phyloP scores from a whole-genome alignment of 2,329 filamentous ascomycete species.

The Meredithiella fracta region DNA sequence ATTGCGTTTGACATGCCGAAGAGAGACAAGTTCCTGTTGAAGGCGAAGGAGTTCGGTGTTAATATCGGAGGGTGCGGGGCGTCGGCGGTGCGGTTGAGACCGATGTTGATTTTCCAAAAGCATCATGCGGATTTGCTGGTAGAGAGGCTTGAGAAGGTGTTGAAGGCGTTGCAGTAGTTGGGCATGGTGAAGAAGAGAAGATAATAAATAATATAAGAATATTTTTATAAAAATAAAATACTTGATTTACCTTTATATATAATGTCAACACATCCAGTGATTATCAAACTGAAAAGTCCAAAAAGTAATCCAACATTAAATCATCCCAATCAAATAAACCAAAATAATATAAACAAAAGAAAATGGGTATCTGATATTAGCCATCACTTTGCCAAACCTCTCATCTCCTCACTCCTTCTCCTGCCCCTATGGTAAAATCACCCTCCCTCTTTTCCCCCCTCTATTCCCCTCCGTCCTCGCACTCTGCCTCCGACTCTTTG shows the following conservation, averaged over 20 bases:
- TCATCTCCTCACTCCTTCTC: background rate
- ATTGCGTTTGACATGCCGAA: conserved; percentile 78
- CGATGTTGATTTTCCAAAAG: conserved; percentile 87
- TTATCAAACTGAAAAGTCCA: background rate
- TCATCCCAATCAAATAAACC: background rate
- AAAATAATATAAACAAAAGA: background rate
- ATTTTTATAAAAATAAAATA: too few species aligned
- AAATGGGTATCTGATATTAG: background rate
- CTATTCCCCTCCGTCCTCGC: background rate
- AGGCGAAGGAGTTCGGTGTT: conserved; percentile 63
- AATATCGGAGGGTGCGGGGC: conserved; percentile 77
- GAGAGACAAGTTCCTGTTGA: conserved; percentile 61
- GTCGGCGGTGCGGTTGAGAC: conserved; percentile 60
- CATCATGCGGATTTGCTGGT: conserved; percentile 76
- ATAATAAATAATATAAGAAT: background rate
- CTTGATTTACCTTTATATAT: too few species aligned
- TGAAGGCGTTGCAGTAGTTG: conserved; percentile 26
- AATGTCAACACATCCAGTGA: too few species aligned
- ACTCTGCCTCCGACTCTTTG: background rate
- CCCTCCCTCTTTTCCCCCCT: background rate
- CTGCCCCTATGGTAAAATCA: background rate
- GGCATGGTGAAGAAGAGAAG: too few species aligned
- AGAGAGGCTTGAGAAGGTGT: conserved; percentile 60
- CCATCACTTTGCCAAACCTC: background rate
- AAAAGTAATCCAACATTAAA: background rate